phyloP scores from a whole-genome alignment of 352 stramenopile species.

The Pythium phragmitis region DNA sequence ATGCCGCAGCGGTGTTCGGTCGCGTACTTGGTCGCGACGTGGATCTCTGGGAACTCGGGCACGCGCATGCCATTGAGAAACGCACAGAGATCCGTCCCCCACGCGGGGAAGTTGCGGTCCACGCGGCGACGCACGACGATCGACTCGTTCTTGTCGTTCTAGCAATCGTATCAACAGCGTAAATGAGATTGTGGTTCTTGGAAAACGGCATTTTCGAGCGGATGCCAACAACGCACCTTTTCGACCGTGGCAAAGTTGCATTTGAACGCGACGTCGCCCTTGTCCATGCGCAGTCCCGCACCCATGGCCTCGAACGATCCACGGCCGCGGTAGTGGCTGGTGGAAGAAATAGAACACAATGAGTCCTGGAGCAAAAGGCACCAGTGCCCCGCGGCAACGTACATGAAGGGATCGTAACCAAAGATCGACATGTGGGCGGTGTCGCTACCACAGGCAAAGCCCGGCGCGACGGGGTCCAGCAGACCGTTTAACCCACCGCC shows the following conservation, averaged over 20 bases:
- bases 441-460: slow-evolving; percentile 83
- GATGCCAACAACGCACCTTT: slow-evolving; percentile 26
- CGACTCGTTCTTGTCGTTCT: slow-evolving; percentile 56
- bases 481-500: slow-evolving; percentile 76
- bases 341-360: not conserved
- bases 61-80: slow-evolving; percentile 66
- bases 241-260: slow-evolving; percentile 87
- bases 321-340: slow-evolving; percentile 79
- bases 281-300: slow-evolving; percentile 76
- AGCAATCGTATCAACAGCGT: not conserved
- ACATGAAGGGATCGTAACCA: slow-evolving; percentile 85
- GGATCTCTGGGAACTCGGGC: slow-evolving; percentile 60
- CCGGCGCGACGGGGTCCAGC: slow-evolving; percentile 82
- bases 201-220: too few species aligned
- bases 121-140: slow-evolving; percentile 75
- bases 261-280: slow-evolving; percentile 87
- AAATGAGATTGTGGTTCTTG: not conserved
- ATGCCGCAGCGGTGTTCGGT: slow-evolving; percentile 87
- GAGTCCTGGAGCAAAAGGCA: not conserved
- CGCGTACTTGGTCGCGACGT: slow-evolving; percentile 81
- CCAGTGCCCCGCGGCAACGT: not conserved
- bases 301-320: slow-evolving; percentile 89
- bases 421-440: slow-evolving; percentile 90
- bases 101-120: slow-evolving; percentile 81
- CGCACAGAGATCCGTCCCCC: slow-evolving; percentile 81